Percentiles rank a stretch among this genome's conserved stretches.
These are phyloP conservation scores for Aspergillus ellipticus DNA, from an alignment of 495 filamentous ascomycete species.

Conservation along the genomic window DNA sequence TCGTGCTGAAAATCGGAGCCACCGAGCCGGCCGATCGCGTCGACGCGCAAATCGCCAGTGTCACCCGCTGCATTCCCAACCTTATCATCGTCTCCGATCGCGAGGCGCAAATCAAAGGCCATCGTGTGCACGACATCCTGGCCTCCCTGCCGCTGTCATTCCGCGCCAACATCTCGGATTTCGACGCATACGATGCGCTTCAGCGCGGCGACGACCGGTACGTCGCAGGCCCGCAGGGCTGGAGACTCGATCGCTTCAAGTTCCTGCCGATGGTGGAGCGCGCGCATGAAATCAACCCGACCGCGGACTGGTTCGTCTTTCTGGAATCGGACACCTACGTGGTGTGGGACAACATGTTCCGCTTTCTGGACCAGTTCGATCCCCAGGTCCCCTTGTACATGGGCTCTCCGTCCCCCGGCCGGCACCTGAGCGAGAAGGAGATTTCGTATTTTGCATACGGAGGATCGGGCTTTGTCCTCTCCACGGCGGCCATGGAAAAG, in stretches of 20 bases:
- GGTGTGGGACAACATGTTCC: slow-evolving; percentile 60
- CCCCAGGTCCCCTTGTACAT: slow-evolving; percentile 49
- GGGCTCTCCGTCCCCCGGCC: slow-evolving; percentile 41
- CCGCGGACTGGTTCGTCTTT: slow-evolving; percentile 59
- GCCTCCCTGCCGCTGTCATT: slow-evolving; percentile 30
- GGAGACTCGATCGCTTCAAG: slow-evolving; percentile 62
- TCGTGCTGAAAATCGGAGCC: slow-evolving; percentile 37
- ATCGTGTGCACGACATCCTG: slow-evolving; percentile 37
- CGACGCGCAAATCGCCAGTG: slow-evolving; percentile 30
- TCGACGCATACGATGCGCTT: slow-evolving; percentile 29
- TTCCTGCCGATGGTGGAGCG: slow-evolving; percentile 59
- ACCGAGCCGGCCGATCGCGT: slow-evolving; percentile 29
- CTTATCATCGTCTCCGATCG: slow-evolving; percentile 43
- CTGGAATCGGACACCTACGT: slow-evolving; percentile 61
- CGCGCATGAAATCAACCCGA: slow-evolving; percentile 49
- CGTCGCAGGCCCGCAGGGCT: slow-evolving; percentile 32
- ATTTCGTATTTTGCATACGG: slow-evolving; percentile 49
- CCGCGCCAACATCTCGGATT: slow-evolving; percentile 29
- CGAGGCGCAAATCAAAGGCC: slow-evolving; percentile 30
- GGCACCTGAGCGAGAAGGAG: slow-evolving; percentile 29
- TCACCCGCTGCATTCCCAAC: slow-evolving; percentile 39
- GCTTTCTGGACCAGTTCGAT: slow-evolving; percentile 49
- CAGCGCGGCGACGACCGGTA: slow-evolving; percentile 14
- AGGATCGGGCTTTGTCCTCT: slow-evolving; percentile 51
- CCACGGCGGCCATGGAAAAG: slow-evolving; percentile 42